A percentile compares a stretch with the other conserved stretches of the same genome.
phyloP scores from a whole-genome alignment of 1,139 yeast species.

The Pichia inconspicua region DNA sequence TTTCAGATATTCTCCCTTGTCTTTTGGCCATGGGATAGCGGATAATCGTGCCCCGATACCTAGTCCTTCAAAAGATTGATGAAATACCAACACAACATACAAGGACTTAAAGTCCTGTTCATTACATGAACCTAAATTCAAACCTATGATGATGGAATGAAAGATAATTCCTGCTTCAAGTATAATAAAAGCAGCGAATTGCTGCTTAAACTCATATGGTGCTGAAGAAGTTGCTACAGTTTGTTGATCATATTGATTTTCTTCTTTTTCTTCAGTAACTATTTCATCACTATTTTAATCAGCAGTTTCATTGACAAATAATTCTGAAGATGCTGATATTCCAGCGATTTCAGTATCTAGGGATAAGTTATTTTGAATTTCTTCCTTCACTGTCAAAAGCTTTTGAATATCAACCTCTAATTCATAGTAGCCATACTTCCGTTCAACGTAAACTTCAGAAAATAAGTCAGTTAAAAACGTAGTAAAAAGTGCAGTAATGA shows the following conservation, averaged over 20 bases:
- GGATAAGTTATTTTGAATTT: not conserved
- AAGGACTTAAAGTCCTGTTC: constrained; percentile 60
- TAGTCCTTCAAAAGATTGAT: constrained; percentile 87
- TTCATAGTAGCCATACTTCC: constrained; percentile 21
- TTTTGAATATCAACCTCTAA: constrained; percentile 15
- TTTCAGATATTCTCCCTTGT: constrained; percentile 19
- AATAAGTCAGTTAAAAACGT: constrained; percentile 25
- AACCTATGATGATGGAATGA: constrained; percentile 51
- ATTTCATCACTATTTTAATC: not conserved
- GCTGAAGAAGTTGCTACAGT: constrained; percentile 40
- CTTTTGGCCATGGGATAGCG: constrained; percentile 56
- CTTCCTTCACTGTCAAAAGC: constrained; percentile 6
- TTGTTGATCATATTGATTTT: not conserved
- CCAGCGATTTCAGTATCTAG: not conserved
- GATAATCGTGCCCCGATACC: constrained; percentile 88
- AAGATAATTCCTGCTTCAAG: constrained; percentile 50
- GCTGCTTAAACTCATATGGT: constrained; percentile 27
- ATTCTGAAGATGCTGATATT: not conserved
- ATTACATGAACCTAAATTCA: constrained; percentile 48
- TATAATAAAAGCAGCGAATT: constrained; percentile 31
- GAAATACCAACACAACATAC: constrained; percentile 77
- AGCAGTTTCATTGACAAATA: not conserved
- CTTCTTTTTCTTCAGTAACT: not conserved
- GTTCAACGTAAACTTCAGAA: constrained; percentile 26
- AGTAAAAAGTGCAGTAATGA: constrained; percentile 20